A percentile compares a stretch with the other conserved stretches of the same genome.
phyloP scores from a whole-genome alignment of 179 eudicot genomes.

The Silene noctiflora region DNA sequence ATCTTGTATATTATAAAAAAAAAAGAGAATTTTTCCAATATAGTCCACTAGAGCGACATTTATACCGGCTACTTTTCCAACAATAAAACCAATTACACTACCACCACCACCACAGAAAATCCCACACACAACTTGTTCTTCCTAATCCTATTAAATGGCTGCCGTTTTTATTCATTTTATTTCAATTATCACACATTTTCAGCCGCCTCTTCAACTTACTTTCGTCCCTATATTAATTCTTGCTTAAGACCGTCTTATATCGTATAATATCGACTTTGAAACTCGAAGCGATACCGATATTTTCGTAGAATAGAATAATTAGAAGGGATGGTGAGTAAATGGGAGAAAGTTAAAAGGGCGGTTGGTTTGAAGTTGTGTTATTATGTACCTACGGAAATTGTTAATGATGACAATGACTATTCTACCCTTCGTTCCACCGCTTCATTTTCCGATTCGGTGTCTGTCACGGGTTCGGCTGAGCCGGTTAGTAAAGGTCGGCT shows the following conservation, averaged over 20 bases:
- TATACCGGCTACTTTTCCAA: conserved; percentile 12
- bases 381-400: conserved; percentile 35
- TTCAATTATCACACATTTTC: not conserved
- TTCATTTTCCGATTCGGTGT: conserved; percentile 41
- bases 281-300: too few relatives aligned
- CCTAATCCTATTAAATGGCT: conserved; percentile 1
- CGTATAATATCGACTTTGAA: too few relatives aligned
- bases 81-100: too few relatives aligned
- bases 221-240: not conserved
- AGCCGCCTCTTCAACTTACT: not conserved
- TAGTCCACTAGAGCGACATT: conserved; percentile 3
- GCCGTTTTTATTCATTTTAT: not conserved
- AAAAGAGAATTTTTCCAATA: not conserved
- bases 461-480: not conserved
- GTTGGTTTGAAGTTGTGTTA: conserved; percentile 59
- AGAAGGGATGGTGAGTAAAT: conserved; percentile 52
- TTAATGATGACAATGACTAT: conserved; percentile 24
- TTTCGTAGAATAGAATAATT: too few relatives aligned
- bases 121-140: not conserved
- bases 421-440: conserved; percentile 37
- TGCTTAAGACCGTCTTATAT: too few relatives aligned
- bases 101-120: not conserved
- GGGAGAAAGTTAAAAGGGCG: conserved; percentile 72
- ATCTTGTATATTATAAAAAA: not conserved
- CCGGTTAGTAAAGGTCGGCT: conserved; percentile 14